These are phyloP conservation scores for Vaucheria bursata DNA, from an alignment of 352 stramenopile genomes.

Conservation along the genomic window DNA sequence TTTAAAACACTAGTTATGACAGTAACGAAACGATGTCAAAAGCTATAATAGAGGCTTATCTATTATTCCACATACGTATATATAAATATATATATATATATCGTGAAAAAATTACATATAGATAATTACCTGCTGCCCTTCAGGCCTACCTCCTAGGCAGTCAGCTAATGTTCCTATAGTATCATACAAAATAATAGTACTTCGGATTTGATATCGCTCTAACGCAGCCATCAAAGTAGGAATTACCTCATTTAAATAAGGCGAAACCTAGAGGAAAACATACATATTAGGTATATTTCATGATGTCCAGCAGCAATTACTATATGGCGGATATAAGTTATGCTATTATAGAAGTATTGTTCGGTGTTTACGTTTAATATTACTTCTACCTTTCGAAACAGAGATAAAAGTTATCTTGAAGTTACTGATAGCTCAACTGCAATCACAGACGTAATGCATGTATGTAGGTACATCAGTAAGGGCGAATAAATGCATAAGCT, in stretches of 20 bases:
- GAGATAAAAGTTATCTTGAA: neutral
- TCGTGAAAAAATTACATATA: too few species aligned
- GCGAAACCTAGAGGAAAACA: neutral
- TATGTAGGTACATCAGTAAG: too few species aligned
- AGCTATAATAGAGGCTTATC: slow-evolving; percentile 54
- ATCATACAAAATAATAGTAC: slow-evolving; percentile 89
- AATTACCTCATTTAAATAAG: neutral
- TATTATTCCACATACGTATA: too few species aligned
- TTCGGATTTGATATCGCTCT: slow-evolving; percentile 82
- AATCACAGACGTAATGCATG: neutral
- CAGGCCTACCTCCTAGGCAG: slow-evolving; percentile 77
- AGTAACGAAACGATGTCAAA: too few species aligned
- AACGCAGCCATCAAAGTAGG: slow-evolving; percentile 75
- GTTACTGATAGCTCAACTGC: neutral
- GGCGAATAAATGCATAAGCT: too few species aligned
- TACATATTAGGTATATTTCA: neutral
- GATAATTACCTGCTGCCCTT: slow-evolving; percentile 70
- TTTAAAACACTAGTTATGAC: too few species aligned
- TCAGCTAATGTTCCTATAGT: slow-evolving; percentile 87
- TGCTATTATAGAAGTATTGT: too few species aligned
- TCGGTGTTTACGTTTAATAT: too few species aligned
- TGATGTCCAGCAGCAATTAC: too few species aligned
- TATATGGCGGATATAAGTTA: too few species aligned
- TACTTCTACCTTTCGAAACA: too few species aligned
- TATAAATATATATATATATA: too few species aligned